These are phyloP conservation scores for Fusarium austroafricanum DNA, from an alignment of 2,329 filamentous ascomycete genomes.

Conservation along the genomic window DNA sequence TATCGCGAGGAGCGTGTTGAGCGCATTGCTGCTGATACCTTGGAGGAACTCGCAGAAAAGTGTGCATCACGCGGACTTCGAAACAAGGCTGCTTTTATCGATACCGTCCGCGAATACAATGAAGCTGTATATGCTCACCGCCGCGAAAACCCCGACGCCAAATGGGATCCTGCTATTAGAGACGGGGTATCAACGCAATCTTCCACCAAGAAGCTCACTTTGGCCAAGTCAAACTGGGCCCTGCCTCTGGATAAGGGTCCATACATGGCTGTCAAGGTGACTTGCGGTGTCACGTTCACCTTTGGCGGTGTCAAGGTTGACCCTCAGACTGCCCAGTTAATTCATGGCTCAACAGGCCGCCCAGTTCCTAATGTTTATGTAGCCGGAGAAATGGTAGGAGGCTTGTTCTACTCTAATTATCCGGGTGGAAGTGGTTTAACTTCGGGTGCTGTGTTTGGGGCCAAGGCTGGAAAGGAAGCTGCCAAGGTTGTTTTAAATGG, in stretches of 20 bases:
- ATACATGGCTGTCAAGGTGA: conserved; percentile 17
- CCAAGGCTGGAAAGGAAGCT: conserved; percentile 10
- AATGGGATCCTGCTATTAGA: conserved; percentile 15
- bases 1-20: conserved; percentile 20
- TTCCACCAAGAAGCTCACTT: background rate
- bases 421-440: conserved; percentile 18
- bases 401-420: conserved; percentile 14
- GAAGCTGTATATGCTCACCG: conserved; percentile 13
- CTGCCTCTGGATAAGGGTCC: conserved; percentile 14
- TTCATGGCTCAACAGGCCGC: background rate
- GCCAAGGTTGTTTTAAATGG: background rate
- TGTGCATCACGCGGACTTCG: background rate
- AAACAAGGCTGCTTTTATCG: background rate
- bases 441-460: conserved; percentile 18
- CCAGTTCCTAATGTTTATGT: conserved; percentile 1
- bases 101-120: conserved; percentile 10
- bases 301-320: conserved; percentile 21
- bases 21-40: background rate
- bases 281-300: conserved; percentile 13
- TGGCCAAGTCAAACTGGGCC: conserved; percentile 24
- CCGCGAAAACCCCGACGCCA: background rate
- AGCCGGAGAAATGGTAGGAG: conserved; percentile 21
- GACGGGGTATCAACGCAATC: conserved; percentile 19
- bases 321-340: conserved; percentile 4
- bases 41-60: conserved; percentile 3